Base-by-base conservation (phyloP, 768 basidiomycete genomes). In the Phaeotremella skinneri region DNA sequence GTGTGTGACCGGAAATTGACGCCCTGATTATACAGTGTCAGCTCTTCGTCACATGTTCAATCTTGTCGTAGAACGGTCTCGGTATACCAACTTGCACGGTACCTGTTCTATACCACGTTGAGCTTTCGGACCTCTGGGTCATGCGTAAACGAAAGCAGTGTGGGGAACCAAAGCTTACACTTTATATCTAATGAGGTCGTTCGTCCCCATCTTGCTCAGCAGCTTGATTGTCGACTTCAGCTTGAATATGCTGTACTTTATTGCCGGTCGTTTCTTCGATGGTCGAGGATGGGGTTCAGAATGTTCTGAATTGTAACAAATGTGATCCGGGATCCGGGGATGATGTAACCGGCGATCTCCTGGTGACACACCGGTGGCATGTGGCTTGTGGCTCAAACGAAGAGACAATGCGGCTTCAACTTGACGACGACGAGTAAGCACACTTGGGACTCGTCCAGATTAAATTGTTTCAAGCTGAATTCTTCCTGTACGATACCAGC, bases 181-280 rank as follows among this genome's bases (percentile, higher is more conserved):
- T 50, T 66, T 72, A 58, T 62, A 72, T 20, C 68, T 61, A 13
- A 72, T 68, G 47, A 72, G 59, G 41, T 63, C 62, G 23, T 49
- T 39, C n/a, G n/a, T n/a, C 27, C 59, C 62, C 54, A 54, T 55
- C 43, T 41, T 55, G 5, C 34, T 2, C 9, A 53, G 3, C 25
- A 26, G 30, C 16, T 45, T 11, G 7, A n/a, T 49, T 42, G 63
- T 47, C 14, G 49, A 34, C 39, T 55, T 16, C 56, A 61, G 30
- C 37, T 56, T 64, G 59, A 23, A 30, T 9, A 21, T 23, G 13
- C 32, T 11, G 25, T 21, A 20, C 27, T 26, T 13, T 21, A 13
- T 9, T 37, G 34, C 7, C n/a, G n/a, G n/a, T n/a, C n/a, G n/a
- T n/a, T n/a, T n/a, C n/a, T n/a, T n/a, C n/a, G n/a, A n/a, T n/a